Evolutionary conservation across 129 eudicot species (phyloP).

Genomic region (Escallonia herrerae): DNA sequence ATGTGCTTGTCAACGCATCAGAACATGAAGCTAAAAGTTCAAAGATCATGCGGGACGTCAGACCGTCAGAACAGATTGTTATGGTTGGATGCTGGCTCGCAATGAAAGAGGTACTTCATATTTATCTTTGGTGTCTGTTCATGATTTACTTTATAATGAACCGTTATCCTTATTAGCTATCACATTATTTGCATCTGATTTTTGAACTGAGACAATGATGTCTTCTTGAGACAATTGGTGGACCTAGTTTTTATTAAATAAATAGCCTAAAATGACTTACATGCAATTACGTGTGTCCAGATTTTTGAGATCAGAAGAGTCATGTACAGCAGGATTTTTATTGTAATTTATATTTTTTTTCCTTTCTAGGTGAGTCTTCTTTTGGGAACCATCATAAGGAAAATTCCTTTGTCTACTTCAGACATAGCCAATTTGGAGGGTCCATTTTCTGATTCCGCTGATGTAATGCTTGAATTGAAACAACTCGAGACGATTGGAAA

Average conservation of each 20-base stretch:
- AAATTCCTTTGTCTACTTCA: constrained; percentile 85
- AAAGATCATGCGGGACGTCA: constrained; percentile 34
- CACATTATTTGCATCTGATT: background rate
- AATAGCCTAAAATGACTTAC: background rate
- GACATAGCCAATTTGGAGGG: constrained; percentile 28
- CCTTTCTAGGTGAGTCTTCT: constrained; percentile 86
- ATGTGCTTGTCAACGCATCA: constrained; percentile 13
- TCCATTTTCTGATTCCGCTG: constrained; percentile 16
- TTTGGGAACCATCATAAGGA: constrained; percentile 85
- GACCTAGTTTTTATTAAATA: background rate
- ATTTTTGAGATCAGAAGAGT: background rate
- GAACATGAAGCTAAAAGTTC: constrained; percentile 34
- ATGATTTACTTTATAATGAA: too few relatives aligned
- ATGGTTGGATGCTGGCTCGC: constrained; percentile 99
- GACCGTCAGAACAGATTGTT: constrained; percentile 84
- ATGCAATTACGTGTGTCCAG: background rate
- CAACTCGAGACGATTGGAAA: constrained; percentile 88
- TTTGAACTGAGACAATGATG: background rate
- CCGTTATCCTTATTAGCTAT: too few relatives aligned
- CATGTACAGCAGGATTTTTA: background rate
- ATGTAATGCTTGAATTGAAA: constrained; percentile 65
- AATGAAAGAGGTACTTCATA: constrained; percentile 84
- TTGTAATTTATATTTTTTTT: background rate
- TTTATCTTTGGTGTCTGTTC: background rate
- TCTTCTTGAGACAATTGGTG: background rate